phyloP scores from a whole-genome alignment of 2,329 filamentous ascomycete species.

The Cercospora brassicicola region DNA sequence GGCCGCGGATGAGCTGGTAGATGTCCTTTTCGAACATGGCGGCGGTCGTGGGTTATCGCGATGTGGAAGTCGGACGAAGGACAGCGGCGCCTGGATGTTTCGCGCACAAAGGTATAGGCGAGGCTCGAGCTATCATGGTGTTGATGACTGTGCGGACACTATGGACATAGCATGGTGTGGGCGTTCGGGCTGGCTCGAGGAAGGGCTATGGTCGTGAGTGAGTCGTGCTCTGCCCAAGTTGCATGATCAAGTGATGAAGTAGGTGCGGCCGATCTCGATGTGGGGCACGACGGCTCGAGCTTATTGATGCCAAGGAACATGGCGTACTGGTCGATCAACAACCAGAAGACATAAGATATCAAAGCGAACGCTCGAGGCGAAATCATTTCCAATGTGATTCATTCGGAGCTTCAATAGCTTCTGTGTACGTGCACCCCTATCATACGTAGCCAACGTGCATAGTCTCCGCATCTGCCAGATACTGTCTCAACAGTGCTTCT shows the following conservation, averaged over 20 bases:
- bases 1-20: slow-evolving; percentile 95
- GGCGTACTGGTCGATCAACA: neutral
- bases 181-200: neutral
- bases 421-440: neutral
- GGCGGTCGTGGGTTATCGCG: neutral
- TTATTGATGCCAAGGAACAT: slow-evolving; percentile 1
- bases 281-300: neutral
- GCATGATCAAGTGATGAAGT: slow-evolving; percentile 2
- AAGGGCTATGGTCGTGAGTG: neutral
- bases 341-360: neutral
- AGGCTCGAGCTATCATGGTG: slow-evolving; percentile 4
- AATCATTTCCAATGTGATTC: neutral
- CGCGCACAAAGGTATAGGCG: slow-evolving; percentile 4
- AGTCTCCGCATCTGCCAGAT: neutral
- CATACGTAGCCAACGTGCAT: neutral
- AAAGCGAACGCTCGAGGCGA: too few species aligned
- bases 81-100: neutral
- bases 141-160: neutral
- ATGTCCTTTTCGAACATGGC: slow-evolving; percentile 97
- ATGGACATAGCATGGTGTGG: neutral
- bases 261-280: neutral
- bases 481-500: neutral
- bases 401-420: neutral
- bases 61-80: neutral
- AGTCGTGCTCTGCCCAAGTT: neutral